Evolutionary conservation across 768 basidiomycete genomes (phyloP).

Genomic region (Mycena maculata): DNA sequence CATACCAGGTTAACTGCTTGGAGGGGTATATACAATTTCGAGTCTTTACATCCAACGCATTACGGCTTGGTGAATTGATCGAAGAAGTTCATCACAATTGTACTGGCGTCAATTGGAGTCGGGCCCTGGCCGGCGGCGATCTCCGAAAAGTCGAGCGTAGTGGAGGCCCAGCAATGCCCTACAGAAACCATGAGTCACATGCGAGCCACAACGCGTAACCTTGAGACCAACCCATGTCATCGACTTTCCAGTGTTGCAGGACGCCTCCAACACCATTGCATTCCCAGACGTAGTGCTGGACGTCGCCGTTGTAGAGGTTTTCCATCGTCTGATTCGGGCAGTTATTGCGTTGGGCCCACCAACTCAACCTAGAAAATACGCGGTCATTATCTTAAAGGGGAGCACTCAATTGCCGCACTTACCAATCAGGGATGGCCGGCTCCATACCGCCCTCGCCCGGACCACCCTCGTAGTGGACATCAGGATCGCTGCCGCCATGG

Average conservation of each 20-base stretch:
- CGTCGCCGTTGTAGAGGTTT: constrained; percentile 13
- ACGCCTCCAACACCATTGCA: constrained; percentile 13
- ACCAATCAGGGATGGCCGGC: constrained; percentile 29
- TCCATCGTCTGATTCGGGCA: constrained; percentile 14
- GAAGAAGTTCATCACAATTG: constrained; percentile 29
- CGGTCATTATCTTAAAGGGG: background rate
- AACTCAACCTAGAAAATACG: constrained; percentile 3
- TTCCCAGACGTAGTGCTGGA: constrained; percentile 18
- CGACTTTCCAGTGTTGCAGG: constrained; percentile 30
- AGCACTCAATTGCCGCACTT: background rate
- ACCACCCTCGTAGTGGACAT: constrained; percentile 25
- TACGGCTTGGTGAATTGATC: constrained; percentile 24
- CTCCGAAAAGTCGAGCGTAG: constrained; percentile 23
- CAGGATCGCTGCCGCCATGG: constrained; percentile 22
- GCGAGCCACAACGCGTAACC: background rate
- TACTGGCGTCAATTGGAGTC: constrained; percentile 23
- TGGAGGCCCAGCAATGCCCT: constrained; percentile 31
- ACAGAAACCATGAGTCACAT: too few species aligned
- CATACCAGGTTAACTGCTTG: too few species aligned
- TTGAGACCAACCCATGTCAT: constrained; percentile 24
- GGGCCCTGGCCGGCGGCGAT: constrained; percentile 28
- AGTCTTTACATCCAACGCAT: too few species aligned
- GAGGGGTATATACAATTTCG: too few species aligned
- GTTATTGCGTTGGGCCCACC: constrained; percentile 26
- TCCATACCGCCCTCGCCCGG: constrained; percentile 24